Evolutionary conservation across 1,284 basidiomycete species (phyloP).

Genomic region (Boletus semigastroideus): DNA sequence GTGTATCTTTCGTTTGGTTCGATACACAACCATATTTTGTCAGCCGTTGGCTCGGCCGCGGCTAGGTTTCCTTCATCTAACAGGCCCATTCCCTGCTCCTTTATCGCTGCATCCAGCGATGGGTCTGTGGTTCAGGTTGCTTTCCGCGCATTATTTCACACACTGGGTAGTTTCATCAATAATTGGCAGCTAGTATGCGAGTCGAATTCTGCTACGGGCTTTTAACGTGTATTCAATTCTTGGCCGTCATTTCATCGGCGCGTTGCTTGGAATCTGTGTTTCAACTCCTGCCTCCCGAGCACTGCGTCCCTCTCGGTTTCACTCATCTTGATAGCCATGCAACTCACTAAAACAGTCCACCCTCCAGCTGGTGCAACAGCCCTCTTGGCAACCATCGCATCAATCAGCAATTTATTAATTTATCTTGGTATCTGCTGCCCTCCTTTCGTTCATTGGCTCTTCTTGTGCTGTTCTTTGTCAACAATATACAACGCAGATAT

Average conservation of each 20-base stretch:
- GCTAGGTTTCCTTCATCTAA: slow-evolving; percentile 5
- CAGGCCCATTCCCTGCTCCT: slow-evolving; percentile 33
- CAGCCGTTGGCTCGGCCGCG: slow-evolving; percentile 18
- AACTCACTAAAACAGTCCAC: slow-evolving; percentile 57
- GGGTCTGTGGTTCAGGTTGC: slow-evolving; percentile 57
- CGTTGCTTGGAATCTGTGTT: slow-evolving; percentile 48
- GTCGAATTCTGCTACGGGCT: background rate
- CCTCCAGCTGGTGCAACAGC: slow-evolving; percentile 60
- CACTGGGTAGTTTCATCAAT: slow-evolving; percentile 45
- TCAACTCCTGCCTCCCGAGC: slow-evolving; percentile 41
- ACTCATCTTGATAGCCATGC: slow-evolving; percentile 43
- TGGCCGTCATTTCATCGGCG: slow-evolving; percentile 32
- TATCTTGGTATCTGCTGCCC: slow-evolving; percentile 64
- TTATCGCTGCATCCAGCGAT: slow-evolving; percentile 55
- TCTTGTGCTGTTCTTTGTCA: slow-evolving; percentile 50
- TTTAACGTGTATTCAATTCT: slow-evolving; percentile 45
- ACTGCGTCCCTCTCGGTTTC: slow-evolving; percentile 53
- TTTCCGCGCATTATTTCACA: slow-evolving; percentile 51
- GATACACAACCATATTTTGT: background rate
- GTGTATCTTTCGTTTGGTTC: too few relatives aligned
- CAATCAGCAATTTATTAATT: slow-evolving; percentile 41
- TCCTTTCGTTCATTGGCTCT: slow-evolving; percentile 52
- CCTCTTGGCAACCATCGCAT: slow-evolving; percentile 48
- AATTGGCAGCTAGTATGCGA: slow-evolving; percentile 22
- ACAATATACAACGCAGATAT: slow-evolving; percentile 60